A percentile compares a stretch with the other conserved stretches of the same genome.
Evolutionary conservation across 768 basidiomycete species (phyloP).

Genomic region (Suillus placidus): DNA sequence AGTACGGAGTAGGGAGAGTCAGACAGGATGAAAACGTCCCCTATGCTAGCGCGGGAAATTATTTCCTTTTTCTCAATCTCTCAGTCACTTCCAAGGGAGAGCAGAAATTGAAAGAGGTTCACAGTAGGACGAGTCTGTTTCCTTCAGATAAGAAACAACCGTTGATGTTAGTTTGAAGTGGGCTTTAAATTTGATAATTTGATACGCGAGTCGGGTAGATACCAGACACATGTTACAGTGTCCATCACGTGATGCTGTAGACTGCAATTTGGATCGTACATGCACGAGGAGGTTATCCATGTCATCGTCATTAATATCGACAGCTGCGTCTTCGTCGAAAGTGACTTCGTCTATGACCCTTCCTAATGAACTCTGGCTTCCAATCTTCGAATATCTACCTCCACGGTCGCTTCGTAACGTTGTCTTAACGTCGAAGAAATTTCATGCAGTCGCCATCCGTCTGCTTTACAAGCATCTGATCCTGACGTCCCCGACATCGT

Average conservation of each 20-base stretch:
- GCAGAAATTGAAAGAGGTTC: too few species aligned
- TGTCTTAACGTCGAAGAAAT: conserved; percentile 31
- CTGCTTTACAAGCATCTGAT: conserved; percentile 26
- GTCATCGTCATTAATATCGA: neutral
- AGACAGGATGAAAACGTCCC: too few species aligned
- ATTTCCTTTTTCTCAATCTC: too few species aligned
- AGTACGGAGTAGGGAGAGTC: too few species aligned
- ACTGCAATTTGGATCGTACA: neutral
- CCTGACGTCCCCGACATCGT: conserved; percentile 34
- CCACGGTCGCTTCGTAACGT: conserved; percentile 35
- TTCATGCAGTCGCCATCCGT: conserved; percentile 32
- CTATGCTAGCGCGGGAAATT: neutral
- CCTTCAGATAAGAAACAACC: too few species aligned
- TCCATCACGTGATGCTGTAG: neutral
- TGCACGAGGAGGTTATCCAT: neutral
- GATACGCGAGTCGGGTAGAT: too few species aligned
- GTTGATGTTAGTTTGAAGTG: too few species aligned
- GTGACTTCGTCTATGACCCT: conserved; percentile 15
- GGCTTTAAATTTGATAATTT: too few species aligned
- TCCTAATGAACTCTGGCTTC: conserved; percentile 43
- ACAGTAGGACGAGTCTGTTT: too few species aligned
- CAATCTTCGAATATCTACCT: conserved; percentile 37
- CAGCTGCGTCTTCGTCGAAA: conserved; percentile 1
- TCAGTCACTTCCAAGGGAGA: too few species aligned
- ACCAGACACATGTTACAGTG: neutral